Base-by-base conservation (phyloP, 768 basidiomycete genomes). In the Naematelia encephala region DNA sequence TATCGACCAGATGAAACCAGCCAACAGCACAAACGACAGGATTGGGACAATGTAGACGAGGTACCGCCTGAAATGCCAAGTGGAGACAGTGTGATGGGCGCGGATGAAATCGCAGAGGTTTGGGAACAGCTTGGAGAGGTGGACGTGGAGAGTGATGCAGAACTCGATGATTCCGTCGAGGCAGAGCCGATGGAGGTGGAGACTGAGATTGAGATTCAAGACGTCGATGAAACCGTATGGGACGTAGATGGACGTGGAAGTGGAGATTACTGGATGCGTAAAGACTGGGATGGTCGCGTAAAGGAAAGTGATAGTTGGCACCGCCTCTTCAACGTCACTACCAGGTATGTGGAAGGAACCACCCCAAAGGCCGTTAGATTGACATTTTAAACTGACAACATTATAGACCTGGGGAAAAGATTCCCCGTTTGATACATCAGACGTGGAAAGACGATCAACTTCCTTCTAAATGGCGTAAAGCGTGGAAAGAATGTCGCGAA, bases 371-470 rank as follows among this genome's bases (percentile, higher is more conserved):
- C n/a, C n/a, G n/a, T n/a, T n/a, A n/a, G n/a, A n/a, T n/a, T 21
- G 21, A 8, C 46, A 21, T 39, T 16, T 11, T 16, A 45, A 1
- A 22, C 13, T 34, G 42, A 29, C 51, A 29, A 58, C 23, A 4
- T 4, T 16, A 23, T 55, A 87, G 87, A 71, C 83, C 85, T 23
- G 79, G 84, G 39, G 89, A 96, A 72, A 84, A 82, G 65, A 86
- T 98, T 34, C 96, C 93, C 2, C 84, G 90, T 51, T 89, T 99
- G 58, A 84, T 99, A 49, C 96, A 99, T 78, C 94, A 97, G 83
- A 98, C 96, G 22, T 99, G 96, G 96, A 96, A 93, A 81, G 86
- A 88, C 10, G 87, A 93, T 55, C 84, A 83, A 0, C 81, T 99
- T 22, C 96, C 96, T 1, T 78, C 81, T 45, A 82, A 84, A 60